Evolutionary conservation across 257 asterid genomes (phyloP).

Genomic region (Ilex aquifolium): DNA sequence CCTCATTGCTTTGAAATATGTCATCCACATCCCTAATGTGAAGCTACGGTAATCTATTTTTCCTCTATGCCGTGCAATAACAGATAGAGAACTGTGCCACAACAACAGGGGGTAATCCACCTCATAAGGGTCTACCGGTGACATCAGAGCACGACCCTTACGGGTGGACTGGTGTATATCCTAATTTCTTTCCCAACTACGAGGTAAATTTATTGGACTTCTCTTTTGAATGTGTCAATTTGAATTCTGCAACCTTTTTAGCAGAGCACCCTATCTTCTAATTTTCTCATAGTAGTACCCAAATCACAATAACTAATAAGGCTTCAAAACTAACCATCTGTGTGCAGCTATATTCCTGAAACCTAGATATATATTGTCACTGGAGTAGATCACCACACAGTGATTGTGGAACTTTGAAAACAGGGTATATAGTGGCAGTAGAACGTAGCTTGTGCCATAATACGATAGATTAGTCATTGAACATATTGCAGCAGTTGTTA

Average conservation of each 20-base stretch:
- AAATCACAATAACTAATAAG: background rate
- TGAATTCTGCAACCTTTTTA: background rate
- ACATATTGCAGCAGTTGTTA: background rate
- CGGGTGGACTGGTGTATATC: constrained; percentile 24
- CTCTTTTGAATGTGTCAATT: background rate
- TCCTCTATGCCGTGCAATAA: background rate
- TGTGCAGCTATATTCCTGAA: background rate
- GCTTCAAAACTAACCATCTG: background rate
- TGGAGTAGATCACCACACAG: too few relatives aligned
- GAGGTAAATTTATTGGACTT: constrained; percentile 15
- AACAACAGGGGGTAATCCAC: constrained; percentile 12
- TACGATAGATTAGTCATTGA: background rate
- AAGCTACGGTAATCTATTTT: background rate
- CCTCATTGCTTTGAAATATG: background rate
- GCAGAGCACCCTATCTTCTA: background rate
- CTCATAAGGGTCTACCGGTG: constrained; percentile 23
- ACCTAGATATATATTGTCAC: background rate
- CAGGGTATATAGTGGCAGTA: background rate
- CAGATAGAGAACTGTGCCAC: constrained; percentile 26
- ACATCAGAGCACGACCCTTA: constrained; percentile 25
- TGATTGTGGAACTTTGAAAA: background rate
- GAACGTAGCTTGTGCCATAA: background rate
- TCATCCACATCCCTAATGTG: too few relatives aligned
- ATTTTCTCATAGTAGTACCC: background rate
- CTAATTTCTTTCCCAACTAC: constrained; percentile 20